These are phyloP conservation scores for Millerozyma miso DNA, from an alignment of 805 yeast species.

Conservation along the genomic window DNA sequence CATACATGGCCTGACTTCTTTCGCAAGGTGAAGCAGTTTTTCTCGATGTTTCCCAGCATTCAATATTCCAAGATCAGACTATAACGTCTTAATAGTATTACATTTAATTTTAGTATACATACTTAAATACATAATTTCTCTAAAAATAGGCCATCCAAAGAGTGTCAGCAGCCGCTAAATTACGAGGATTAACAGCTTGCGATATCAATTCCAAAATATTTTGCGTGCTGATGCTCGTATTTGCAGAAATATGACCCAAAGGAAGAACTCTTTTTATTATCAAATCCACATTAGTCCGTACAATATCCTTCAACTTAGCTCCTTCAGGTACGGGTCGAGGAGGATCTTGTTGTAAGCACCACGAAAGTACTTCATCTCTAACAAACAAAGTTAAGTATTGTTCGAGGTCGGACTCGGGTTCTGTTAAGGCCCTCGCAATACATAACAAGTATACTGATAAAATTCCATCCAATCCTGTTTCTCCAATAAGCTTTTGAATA, in stretches of 20 bases:
- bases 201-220: slow-evolving; percentile 85
- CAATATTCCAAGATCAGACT: too few relatives aligned
- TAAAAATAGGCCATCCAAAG: slow-evolving; percentile 94
- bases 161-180: slow-evolving; percentile 85
- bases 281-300: slow-evolving; percentile 79
- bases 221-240: slow-evolving; percentile 82
- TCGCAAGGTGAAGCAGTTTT: too few relatives aligned
- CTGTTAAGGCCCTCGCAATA: slow-evolving; percentile 83
- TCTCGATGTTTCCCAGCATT: neutral
- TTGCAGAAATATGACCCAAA: slow-evolving; percentile 52
- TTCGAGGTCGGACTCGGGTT: slow-evolving; percentile 88
- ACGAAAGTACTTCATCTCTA: slow-evolving; percentile 89
- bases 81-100: neutral
- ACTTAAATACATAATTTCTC: neutral
- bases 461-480: slow-evolving; percentile 88
- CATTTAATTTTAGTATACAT: slow-evolving; percentile 1
- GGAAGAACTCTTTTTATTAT: slow-evolving; percentile 76
- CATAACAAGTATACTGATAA: slow-evolving; percentile 78
- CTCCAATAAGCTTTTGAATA: slow-evolving; percentile 89
- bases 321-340: slow-evolving; percentile 74
- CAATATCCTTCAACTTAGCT: slow-evolving; percentile 80
- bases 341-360: slow-evolving; percentile 84
- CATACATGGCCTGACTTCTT: slow-evolving; percentile 1
- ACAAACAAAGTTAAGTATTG: slow-evolving; percentile 91
- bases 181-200: slow-evolving; percentile 92